Evolutionary conservation across 2,329 filamentous ascomycete genomes (phyloP).

Genomic region (Trichoderma endophyticum): DNA sequence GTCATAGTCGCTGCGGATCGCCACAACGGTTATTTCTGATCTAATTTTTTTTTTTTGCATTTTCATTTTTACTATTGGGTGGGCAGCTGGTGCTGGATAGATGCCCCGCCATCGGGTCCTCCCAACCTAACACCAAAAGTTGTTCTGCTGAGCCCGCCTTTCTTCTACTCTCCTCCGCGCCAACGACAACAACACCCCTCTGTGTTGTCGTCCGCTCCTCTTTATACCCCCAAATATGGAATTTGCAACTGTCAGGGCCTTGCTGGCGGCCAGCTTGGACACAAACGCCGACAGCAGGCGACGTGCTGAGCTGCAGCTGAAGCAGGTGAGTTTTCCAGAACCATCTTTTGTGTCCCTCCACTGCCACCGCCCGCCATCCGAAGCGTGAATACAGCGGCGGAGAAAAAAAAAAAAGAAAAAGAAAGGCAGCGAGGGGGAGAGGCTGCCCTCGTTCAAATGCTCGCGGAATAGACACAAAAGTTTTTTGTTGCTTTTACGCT

Average conservation of each 20-base stretch:
- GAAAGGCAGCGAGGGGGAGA: neutral
- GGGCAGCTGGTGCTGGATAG: constrained; percentile 17
- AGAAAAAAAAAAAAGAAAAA: neutral
- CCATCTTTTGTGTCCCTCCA: constrained; percentile 11
- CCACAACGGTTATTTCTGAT: constrained; percentile 1
- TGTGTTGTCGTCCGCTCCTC: constrained; percentile 25
- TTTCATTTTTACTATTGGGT: neutral
- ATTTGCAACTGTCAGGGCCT: constrained; percentile 68
- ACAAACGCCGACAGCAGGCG: constrained; percentile 71
- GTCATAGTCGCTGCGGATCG: neutral
- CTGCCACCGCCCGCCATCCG: constrained; percentile 13
- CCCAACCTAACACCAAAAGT: constrained; percentile 21
- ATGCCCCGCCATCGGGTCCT: constrained; percentile 22
- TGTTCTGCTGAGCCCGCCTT: constrained; percentile 11
- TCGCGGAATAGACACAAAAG: neutral
- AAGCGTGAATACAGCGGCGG: neutral
- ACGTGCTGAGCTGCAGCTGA: constrained; percentile 76
- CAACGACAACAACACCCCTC: constrained; percentile 30
- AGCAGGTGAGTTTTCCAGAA: constrained; percentile 59
- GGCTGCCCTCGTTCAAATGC: neutral
- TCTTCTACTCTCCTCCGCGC: constrained; percentile 20
- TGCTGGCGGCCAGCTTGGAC: constrained; percentile 73
- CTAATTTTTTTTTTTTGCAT: constrained; percentile 1
- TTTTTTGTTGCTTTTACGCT: neutral
- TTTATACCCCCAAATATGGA: constrained; percentile 55